These are phyloP conservation scores for Mentha longifolia DNA, from an alignment of 257 asterid genomes.

Conservation along the genomic window DNA sequence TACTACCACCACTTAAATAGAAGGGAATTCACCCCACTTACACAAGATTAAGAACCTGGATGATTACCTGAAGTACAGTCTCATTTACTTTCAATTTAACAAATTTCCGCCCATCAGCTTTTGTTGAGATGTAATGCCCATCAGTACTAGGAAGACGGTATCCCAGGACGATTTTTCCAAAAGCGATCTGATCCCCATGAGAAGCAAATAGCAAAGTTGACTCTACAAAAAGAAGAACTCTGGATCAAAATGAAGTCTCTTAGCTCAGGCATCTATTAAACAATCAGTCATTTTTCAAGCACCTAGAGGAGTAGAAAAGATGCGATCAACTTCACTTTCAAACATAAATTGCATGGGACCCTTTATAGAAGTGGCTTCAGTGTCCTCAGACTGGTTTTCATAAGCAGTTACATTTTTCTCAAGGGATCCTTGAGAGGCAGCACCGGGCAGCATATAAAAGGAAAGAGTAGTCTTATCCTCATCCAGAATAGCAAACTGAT, in stretches of 20 bases:
- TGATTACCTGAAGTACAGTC: slow-evolving; percentile 88
- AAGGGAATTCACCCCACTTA: neutral
- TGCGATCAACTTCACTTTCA: slow-evolving; percentile 90
- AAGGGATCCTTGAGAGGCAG: slow-evolving; percentile 59
- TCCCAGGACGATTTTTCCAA: slow-evolving; percentile 83
- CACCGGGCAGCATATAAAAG: slow-evolving; percentile 79
- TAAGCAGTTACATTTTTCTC: slow-evolving; percentile 54
- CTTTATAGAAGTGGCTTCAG: slow-evolving; percentile 70
- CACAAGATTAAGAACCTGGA: slow-evolving; percentile 20
- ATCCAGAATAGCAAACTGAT: slow-evolving; percentile 87
- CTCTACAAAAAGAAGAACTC: slow-evolving; percentile 58
- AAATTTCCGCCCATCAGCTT: slow-evolving; percentile 86
- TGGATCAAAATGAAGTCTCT: slow-evolving; percentile 41
- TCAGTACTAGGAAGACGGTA: slow-evolving; percentile 81
- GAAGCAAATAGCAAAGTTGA: slow-evolving; percentile 89
- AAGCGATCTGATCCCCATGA: slow-evolving; percentile 92
- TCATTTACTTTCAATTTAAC: slow-evolving; percentile 87
- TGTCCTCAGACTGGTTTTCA: slow-evolving; percentile 57
- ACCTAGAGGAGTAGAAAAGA: slow-evolving; percentile 97
- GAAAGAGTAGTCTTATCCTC: slow-evolving; percentile 93
- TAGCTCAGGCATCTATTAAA: slow-evolving; percentile 29
- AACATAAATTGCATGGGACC: slow-evolving; percentile 92
- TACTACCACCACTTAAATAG: too few relatives aligned
- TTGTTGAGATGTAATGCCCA: slow-evolving; percentile 93
- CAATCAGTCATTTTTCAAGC: slow-evolving; percentile 38